Conservation (phyloP, 352 stramenopile genomes). For the Globisporangium lucens region DNA sequence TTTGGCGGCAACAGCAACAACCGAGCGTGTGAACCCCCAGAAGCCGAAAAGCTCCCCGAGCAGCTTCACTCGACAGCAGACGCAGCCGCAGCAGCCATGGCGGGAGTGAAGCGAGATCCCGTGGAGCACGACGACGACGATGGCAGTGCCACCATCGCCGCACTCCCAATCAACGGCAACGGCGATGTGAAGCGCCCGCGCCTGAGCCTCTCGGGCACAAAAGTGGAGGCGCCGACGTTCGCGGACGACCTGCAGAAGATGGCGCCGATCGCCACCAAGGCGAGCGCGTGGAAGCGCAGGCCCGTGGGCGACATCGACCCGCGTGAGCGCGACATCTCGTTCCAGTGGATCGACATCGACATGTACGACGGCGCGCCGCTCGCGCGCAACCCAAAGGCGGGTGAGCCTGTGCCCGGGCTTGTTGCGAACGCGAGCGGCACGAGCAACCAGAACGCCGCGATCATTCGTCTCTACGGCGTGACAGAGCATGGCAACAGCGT, state of each 20-base stretch:
- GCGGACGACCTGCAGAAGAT: constrained; percentile 57
- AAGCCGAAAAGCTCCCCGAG: neutral
- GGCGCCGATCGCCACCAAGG: constrained; percentile 56
- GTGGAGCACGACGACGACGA: constrained; percentile 1
- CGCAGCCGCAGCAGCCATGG: constrained; percentile 17
- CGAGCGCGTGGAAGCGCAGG: constrained; percentile 61
- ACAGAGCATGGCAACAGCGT: constrained; percentile 95
- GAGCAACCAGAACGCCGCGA: constrained; percentile 75
- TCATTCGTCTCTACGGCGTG: constrained; percentile 97
- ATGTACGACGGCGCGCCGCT: constrained; percentile 94
- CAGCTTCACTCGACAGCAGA: neutral
- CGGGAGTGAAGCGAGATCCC: constrained; percentile 35
- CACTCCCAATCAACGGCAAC: neutral
- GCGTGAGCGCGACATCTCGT: constrained; percentile 36
- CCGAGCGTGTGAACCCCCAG: neutral
- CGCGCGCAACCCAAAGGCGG: constrained; percentile 80
- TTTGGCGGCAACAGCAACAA: neutral
- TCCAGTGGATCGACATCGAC: constrained; percentile 99
- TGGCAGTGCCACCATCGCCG: neutral
- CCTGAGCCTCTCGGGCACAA: constrained; percentile 24
- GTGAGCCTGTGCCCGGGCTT: constrained; percentile 46
- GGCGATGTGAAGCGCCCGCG: constrained; percentile 35
- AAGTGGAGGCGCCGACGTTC: constrained; percentile 35
- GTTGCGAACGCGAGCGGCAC: constrained; percentile 91
- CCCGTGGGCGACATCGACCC: constrained; percentile 37